A percentile compares a stretch with the other conserved stretches of the same genome.
phyloP scores from a whole-genome alignment of 179 eudicot genomes.

The Beta macrorhiza region DNA sequence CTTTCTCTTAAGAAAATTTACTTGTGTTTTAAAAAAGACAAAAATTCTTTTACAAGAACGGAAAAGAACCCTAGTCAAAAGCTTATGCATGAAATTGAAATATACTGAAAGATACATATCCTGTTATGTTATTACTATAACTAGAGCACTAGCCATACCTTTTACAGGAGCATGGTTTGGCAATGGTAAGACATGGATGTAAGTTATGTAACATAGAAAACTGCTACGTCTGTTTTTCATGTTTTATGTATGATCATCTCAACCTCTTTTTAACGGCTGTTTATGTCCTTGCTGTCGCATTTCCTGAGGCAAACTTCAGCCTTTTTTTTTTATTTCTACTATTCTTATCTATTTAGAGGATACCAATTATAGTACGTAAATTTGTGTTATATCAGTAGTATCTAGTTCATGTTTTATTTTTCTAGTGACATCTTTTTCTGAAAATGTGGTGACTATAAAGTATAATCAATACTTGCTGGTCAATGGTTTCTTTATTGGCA shows the following conservation, averaged over 20 bases:
- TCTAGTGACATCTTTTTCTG: not conserved
- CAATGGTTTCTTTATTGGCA: slow-evolving; percentile 16
- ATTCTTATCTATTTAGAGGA: no score
- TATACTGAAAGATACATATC: no score
- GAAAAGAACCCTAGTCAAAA: no score
- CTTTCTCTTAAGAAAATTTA: no score
- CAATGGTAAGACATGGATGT: slow-evolving; percentile 6
- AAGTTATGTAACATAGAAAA: not conserved
- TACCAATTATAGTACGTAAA: no score
- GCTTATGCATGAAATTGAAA: no score
- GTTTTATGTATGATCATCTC: slow-evolving; percentile 20
- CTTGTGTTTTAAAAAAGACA: not conserved
- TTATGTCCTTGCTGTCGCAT: slow-evolving; percentile 25
- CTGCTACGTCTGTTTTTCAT: not conserved
- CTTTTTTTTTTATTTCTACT: not conserved
- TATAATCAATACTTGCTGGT: slow-evolving; percentile 4
- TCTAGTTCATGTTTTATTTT: no score
- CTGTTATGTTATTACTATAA: not conserved
- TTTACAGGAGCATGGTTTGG: not conserved
- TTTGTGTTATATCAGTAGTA: not conserved
- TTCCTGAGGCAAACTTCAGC: not conserved
- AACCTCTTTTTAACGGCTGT: slow-evolving; percentile 21
- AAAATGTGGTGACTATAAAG: not conserved
- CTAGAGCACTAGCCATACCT: not conserved
- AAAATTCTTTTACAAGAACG: not conserved